Evolutionary conservation across 2,329 filamentous ascomycete genomes (phyloP).

Genomic region (Ophiostoma sp.): DNA sequence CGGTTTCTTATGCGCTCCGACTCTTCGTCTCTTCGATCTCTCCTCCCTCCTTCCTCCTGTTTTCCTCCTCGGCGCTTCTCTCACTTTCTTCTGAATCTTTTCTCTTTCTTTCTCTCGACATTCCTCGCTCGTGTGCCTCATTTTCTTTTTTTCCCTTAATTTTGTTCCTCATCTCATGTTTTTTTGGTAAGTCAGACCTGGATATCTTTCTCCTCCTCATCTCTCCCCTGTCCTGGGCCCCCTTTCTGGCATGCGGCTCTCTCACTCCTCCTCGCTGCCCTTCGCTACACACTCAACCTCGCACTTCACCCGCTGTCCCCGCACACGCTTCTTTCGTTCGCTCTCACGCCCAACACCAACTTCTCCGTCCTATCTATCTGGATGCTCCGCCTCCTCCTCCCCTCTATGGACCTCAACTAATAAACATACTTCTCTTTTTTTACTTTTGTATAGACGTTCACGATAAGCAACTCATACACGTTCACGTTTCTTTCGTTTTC

Average conservation of each 20-base stretch:
- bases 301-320: neutral
- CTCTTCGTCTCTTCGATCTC: slow-evolving; percentile 16
- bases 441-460: neutral
- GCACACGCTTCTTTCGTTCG: slow-evolving; percentile 14
- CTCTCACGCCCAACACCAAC: neutral
- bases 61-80: slow-evolving; percentile 12
- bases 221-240: neutral
- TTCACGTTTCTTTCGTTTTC: neutral
- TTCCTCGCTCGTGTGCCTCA: neutral
- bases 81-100: neutral
- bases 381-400: slow-evolving; percentile 7
- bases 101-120: neutral
- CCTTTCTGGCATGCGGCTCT: neutral
- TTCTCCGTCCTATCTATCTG: neutral
- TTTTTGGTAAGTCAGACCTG: neutral
- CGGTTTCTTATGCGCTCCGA: slow-evolving; percentile 18
- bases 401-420: neutral
- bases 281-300: neutral
- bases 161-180: slow-evolving; percentile 8
- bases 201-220: neutral
- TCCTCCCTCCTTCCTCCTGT: slow-evolving; percentile 15
- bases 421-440: neutral
- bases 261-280: neutral
- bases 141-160: neutral
- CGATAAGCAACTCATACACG: neutral